These are phyloP conservation scores for Borealophlyctis nickersoniae DNA, from an alignment of 192 early-diverging fungal genomes.

Conservation along the genomic window DNA sequence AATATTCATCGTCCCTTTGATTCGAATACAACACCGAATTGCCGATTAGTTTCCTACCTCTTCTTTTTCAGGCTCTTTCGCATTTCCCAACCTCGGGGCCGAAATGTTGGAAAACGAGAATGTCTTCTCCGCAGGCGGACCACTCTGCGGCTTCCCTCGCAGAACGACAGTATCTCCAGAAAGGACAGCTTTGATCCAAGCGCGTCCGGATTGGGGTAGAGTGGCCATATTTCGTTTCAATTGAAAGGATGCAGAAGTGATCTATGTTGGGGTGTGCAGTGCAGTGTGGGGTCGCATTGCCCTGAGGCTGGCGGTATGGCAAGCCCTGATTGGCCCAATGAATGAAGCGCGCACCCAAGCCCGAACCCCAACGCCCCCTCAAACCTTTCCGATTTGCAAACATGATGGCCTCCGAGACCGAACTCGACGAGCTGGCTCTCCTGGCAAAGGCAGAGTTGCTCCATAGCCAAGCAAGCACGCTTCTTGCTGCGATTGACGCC, in stretches of 20 bases:
- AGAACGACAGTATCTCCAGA: constrained; percentile 92
- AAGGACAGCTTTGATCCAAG: constrained; percentile 82
- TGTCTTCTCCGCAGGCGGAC: constrained; percentile 83
- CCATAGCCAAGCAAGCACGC: not conserved
- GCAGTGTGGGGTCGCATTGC: too few species aligned
- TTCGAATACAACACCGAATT: not conserved
- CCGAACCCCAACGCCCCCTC: too few species aligned
- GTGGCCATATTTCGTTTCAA: too few species aligned
- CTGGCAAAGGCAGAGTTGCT: not conserved
- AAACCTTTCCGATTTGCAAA: too few species aligned
- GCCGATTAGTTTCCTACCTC: constrained; percentile 56
- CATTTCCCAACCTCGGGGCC: constrained; percentile 77
- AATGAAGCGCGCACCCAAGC: too few species aligned
- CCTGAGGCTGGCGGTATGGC: too few species aligned
- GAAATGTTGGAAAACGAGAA: constrained; percentile 77
- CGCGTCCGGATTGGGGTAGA: constrained; percentile 45
- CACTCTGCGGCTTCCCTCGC: constrained; percentile 72
- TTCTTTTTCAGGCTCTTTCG: constrained; percentile 74
- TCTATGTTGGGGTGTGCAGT: too few species aligned
- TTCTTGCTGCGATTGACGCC: not conserved
- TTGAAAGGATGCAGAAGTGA: too few species aligned
- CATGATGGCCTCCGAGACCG: too few species aligned
- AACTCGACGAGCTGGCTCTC: not conserved
- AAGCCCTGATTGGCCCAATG: too few species aligned
- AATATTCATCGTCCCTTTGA: too few species aligned